Percentiles rank a stretch among this genome's conserved stretches.
phyloP scores from a whole-genome alignment of 2,329 filamentous ascomycete genomes.

The Drechslerella coelobrocha region DNA sequence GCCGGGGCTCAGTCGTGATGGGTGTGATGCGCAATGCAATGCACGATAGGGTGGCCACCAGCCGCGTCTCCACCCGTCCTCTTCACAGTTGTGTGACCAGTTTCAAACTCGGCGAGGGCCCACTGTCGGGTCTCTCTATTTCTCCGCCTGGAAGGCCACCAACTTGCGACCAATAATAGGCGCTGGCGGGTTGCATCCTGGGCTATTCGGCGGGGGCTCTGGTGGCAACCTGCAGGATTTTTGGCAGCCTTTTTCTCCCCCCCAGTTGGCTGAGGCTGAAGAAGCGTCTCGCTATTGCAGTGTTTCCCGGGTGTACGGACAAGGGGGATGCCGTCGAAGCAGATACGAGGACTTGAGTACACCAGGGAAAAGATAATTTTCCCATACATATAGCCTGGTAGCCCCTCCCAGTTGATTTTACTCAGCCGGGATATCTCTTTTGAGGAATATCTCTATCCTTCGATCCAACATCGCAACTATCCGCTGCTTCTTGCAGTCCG shows the following conservation, averaged over 20 bases:
- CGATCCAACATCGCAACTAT: background rate
- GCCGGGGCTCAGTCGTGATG: too few relatives aligned
- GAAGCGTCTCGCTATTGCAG: background rate
- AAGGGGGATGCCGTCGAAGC: background rate
- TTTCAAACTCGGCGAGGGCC: background rate
- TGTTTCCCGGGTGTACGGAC: background rate
- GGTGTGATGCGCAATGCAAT: background rate
- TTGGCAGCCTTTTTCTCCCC: background rate
- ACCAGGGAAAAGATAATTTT: background rate
- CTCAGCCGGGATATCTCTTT: background rate
- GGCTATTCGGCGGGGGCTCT: background rate
- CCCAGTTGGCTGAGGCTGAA: background rate
- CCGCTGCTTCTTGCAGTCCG: background rate
- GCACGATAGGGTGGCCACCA: background rate
- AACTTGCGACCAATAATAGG: background rate
- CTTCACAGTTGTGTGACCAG: background rate
- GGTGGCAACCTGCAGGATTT: background rate
- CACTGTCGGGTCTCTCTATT: background rate
- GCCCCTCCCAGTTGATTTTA: background rate
- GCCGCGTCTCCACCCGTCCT: background rate
- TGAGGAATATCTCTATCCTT: background rate
- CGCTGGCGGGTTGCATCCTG: background rate
- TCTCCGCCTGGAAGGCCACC: background rate
- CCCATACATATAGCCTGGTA: slow-evolving; percentile 1
- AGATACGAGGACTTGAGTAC: background rate